phyloP scores from a whole-genome alignment of 1,139 yeast species.

The Kazachstania sp. region DNA sequence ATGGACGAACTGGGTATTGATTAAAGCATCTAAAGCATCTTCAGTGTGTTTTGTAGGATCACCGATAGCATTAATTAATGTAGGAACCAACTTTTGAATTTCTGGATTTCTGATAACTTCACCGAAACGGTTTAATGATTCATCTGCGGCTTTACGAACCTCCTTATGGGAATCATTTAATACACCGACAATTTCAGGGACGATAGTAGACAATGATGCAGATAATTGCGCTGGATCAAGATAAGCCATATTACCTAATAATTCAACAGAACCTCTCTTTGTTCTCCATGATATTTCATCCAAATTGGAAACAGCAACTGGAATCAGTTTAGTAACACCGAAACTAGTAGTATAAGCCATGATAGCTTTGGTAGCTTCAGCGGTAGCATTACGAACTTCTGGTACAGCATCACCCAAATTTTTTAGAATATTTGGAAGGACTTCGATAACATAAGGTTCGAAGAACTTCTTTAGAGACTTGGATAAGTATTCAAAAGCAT shows the following conservation, averaged over 20 bases:
- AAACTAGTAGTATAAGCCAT: conserved; percentile 89
- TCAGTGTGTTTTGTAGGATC: conserved; percentile 91
- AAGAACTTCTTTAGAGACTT: conserved; percentile 64
- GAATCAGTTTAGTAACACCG: conserved; percentile 87
- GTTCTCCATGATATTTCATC: conserved; percentile 95
- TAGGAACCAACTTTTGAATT: conserved; percentile 85
- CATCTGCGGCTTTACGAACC: conserved; percentile 91
- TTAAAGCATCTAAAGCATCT: conserved; percentile 74
- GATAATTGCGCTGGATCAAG: conserved; percentile 92
- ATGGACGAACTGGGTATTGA: conserved; percentile 89
- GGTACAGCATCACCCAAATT: conserved; percentile 77
- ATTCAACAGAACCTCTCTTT: conserved; percentile 92
- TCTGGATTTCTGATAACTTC: conserved; percentile 97
- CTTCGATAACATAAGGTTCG: conserved; percentile 90
- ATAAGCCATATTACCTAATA: conserved; percentile 96
- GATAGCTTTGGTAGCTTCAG: conserved; percentile 74
- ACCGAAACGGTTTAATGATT: conserved; percentile 81
- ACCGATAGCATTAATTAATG: conserved; percentile 82
- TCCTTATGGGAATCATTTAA: conserved; percentile 93
- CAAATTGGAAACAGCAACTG: conserved; percentile 75
- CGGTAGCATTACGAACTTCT: conserved; percentile 86
- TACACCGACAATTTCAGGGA: conserved; percentile 94
- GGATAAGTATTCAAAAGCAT: conserved; percentile 79
- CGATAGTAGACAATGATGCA: conserved; percentile 75
- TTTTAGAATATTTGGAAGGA: conserved; percentile 70